These are phyloP conservation scores for Rosellinia necatrix DNA, from an alignment of 2,329 filamentous ascomycete species.

Conservation along the genomic window DNA sequence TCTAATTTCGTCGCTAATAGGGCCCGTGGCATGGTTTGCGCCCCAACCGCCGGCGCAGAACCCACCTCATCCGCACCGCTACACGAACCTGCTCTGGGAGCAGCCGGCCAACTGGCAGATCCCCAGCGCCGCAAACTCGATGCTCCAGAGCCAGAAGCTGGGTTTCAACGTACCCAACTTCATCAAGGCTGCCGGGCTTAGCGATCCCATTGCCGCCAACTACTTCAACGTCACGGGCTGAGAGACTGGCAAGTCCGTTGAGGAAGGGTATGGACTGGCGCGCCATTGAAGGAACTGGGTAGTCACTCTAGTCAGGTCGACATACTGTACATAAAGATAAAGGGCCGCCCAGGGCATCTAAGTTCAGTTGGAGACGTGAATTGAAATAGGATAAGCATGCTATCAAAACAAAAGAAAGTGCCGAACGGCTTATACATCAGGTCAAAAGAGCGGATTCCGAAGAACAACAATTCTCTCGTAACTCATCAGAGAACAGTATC, in stretches of 20 bases:
- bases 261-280: background rate
- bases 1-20: slow-evolving; percentile 20
- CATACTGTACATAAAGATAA: slow-evolving; percentile 1
- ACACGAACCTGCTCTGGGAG: slow-evolving; percentile 46
- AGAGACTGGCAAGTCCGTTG: background rate
- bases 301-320: too few species aligned
- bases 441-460: too few species aligned
- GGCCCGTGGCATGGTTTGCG: slow-evolving; percentile 37
- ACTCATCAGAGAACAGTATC: too few species aligned
- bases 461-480: too few species aligned
- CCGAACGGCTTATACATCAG: too few species aligned
- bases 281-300: background rate
- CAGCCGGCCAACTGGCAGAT: slow-evolving; percentile 43
- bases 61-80: slow-evolving; percentile 45
- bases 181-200: slow-evolving; percentile 38
- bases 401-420: too few species aligned
- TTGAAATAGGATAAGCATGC: too few species aligned
- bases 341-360: background rate
- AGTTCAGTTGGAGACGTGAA: too few species aligned
- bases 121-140: slow-evolving; percentile 37
- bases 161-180: slow-evolving; percentile 42
- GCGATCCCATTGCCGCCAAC: slow-evolving; percentile 39
- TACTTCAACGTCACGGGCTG: slow-evolving; percentile 43
- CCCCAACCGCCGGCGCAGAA: slow-evolving; percentile 43
- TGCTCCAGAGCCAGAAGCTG: slow-evolving; percentile 39